Conservation (phyloP, 192 early-diverging fungal species). For the Backusella mclennaniae region DNA sequence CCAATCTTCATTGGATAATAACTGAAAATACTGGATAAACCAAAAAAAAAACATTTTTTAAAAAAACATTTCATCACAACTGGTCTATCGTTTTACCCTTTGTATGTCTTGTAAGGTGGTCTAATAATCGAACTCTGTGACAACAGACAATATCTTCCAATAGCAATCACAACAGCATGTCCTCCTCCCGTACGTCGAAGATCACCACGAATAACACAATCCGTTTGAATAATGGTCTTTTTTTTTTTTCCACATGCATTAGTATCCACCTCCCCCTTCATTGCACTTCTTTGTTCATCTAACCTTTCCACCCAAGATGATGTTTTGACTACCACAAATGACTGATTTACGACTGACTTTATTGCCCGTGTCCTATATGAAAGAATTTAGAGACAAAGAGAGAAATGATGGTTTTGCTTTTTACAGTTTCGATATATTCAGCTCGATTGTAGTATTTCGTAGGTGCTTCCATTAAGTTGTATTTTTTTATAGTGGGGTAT, state of each 20-base stretch:
- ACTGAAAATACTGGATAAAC: constrained; percentile 71
- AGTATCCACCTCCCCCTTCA: not conserved
- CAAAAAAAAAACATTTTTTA: no score
- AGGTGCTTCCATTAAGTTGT: constrained; percentile 63
- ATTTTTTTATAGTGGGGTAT: not conserved
- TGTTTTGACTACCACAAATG: constrained; percentile 95
- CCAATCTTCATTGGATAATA: constrained; percentile 98
- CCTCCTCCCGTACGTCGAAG: constrained; percentile 81
- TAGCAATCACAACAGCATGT: constrained; percentile 87
- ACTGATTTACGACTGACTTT: constrained; percentile 91
- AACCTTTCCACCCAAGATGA: constrained; percentile 93
- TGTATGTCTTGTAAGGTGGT: constrained; percentile 95
- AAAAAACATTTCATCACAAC: no score
- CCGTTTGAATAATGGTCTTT: constrained; percentile 89
- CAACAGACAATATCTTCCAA: constrained; percentile 89
- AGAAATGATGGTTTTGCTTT: not conserved
- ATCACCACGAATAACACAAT: constrained; percentile 93
- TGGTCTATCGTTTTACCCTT: constrained; percentile 49
- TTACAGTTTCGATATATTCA: constrained; percentile 96
- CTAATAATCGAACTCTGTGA: constrained; percentile 75
- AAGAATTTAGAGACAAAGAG: not conserved
- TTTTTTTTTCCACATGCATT: not conserved
- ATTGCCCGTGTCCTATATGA: constrained; percentile 86
- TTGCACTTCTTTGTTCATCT: not conserved
- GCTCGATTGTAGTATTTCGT: constrained; percentile 70